A percentile compares a stretch with the other conserved stretches of the same genome.
Conservation (phyloP, 371 early-diverging fungal genomes). For the Parasitella parasitica region DNA sequence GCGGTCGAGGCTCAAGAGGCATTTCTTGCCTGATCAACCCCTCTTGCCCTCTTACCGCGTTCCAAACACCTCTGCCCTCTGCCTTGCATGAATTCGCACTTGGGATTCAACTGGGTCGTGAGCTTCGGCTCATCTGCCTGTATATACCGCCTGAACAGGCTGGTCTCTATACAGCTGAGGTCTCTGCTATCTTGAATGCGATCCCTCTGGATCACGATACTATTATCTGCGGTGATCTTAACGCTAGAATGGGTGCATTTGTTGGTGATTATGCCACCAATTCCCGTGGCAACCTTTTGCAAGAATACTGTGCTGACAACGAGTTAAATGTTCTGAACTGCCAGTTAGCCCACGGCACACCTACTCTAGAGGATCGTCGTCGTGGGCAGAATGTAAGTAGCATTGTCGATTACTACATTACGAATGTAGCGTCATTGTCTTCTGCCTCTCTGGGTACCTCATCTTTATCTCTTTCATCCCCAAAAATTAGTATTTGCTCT, state of each 20-base stretch:
- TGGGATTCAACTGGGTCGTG: neutral
- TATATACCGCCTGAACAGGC: conserved; percentile 13
- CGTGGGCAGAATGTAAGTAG: too few species aligned
- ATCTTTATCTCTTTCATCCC: neutral
- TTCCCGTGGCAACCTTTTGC: neutral
- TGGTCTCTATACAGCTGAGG: neutral
- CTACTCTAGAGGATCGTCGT: too few species aligned
- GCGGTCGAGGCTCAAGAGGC: too few species aligned
- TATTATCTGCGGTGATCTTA: conserved; percentile 16
- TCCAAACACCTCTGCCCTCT: too few species aligned
- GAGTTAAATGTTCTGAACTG: too few species aligned
- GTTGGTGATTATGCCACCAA: neutral
- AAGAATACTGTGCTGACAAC: too few species aligned
- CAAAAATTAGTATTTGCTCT: too few species aligned
- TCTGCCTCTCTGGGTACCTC: neutral
- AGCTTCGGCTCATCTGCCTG: neutral
- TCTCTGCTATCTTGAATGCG: neutral
- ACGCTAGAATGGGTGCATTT: conserved; percentile 1
- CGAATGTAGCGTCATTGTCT: neutral
- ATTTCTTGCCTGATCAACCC: too few species aligned
- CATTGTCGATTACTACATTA: neutral
- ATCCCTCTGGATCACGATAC: conserved; percentile 3
- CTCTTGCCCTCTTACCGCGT: too few species aligned
- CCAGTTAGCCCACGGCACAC: too few species aligned
- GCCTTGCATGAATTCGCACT: too few species aligned